Base-by-base conservation (phyloP, 495 filamentous ascomycete species). In the Hypoxylon fuscum region DNA sequence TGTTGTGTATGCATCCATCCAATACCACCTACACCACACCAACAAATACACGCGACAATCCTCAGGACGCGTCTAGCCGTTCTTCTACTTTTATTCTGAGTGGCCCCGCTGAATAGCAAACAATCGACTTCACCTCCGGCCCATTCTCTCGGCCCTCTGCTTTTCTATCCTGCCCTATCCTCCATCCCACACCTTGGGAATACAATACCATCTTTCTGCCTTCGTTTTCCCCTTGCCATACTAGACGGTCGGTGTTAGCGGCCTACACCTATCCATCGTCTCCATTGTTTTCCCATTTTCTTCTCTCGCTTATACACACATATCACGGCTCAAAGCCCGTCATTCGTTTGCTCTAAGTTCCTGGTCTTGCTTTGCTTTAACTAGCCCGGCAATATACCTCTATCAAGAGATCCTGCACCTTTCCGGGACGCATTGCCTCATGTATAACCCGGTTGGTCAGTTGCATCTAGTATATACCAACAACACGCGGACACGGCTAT, bases 91-190 rank as follows among this genome's bases (percentile, higher is more conserved):
- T 65, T 59, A 64, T 62, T 42, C 59, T 68, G 49, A 47, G 48
- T 68, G 51, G 59, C 44, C n/a, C 59, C 43, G 38, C 59, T 51
- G 59, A 46, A 57, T 55, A 62, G 64, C 69, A 64, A 62, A 69
- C 66, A 66, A 53, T 23, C 48, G 32, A 42, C 29, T 29, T 59
- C 47, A 23, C 29, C 49, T 56, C 48, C 49, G 48, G 25, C 49
- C 59, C 32, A 56, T 60, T 37, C 32, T 57, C 49, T 55, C 55
- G 59, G 45, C 62, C 56, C 42, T 57, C 58, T 49, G 53, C 45
- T 62, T 53, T 34, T 52, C 45, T 51, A 46, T 59, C 54, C 40
- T 59, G 50, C 52, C 53, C 52, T 57, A 46, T 66, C 55, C 52
- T 67, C 48, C 29, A 57, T 43, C 53, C 40, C 49, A 47, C 25